Conservation (phyloP, 2,329 filamentous ascomycete species). For the Hymenoscyphus scutula region DNA sequence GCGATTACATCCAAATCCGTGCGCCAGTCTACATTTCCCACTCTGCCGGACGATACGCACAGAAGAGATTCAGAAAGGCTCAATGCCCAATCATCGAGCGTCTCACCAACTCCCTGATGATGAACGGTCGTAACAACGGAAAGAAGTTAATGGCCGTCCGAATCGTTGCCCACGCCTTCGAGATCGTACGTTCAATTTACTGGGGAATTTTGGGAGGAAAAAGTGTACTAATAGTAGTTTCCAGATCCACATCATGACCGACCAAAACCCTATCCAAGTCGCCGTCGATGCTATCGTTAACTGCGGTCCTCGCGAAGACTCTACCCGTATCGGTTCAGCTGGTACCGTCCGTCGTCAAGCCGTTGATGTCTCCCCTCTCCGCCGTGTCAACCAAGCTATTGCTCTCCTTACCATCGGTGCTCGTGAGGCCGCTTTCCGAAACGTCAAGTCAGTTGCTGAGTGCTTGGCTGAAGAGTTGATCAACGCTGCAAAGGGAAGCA, state of each 20-base stretch:
- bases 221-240: conserved; percentile 23
- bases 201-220: conserved; percentile 10
- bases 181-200: conserved; percentile 75
- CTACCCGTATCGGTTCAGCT: conserved; percentile 97
- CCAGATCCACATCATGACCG: conserved; percentile 99
- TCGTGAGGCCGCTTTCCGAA: conserved; percentile 98
- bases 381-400: conserved; percentile 99
- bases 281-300: conserved; percentile 99
- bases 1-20: conserved; percentile 99
- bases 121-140: conserved; percentile 99
- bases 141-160: conserved; percentile 99
- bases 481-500: conserved; percentile 99
- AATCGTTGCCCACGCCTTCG: conserved; percentile 98
- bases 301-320: conserved; percentile 99
- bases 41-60: conserved; percentile 96
- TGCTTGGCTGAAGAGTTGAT: conserved; percentile 99
- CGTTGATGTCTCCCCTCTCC: conserved; percentile 99
- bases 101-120: conserved; percentile 99
- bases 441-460: conserved; percentile 99
- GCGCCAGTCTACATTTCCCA: conserved; percentile 98
- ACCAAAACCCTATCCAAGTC: conserved; percentile 99
- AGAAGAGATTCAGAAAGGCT: conserved; percentile 99
- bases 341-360: conserved; percentile 99
- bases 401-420: conserved; percentile 98
- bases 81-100: conserved; percentile 99